Percentiles rank a stretch among this genome's conserved stretches.
Evolutionary conservation across 768 basidiomycete species (phyloP).

Genomic region (Termitomyces sp.): DNA sequence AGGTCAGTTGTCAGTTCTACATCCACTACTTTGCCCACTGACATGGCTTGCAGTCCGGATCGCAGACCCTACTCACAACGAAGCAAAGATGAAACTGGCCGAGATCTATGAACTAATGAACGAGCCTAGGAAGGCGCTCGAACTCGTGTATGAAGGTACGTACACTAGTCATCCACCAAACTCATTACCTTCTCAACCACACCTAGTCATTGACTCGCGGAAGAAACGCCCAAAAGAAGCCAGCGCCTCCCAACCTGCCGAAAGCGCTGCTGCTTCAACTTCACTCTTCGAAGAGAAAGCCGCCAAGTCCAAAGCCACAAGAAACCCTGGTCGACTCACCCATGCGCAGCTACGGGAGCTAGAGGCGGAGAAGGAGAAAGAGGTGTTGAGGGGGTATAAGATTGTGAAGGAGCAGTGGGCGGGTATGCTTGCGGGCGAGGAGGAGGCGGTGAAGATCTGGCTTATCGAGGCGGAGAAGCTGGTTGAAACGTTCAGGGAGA

Average conservation of each 20-base stretch:
- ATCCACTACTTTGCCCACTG: not conserved
- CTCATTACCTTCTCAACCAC: not conserved
- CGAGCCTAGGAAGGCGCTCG: slow-evolving; percentile 76
- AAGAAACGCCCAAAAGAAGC: slow-evolving; percentile 38
- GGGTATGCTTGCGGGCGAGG: slow-evolving; percentile 39
- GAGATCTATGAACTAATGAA: slow-evolving; percentile 85
- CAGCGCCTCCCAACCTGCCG: slow-evolving; percentile 16
- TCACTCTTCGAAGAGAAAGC: slow-evolving; percentile 65
- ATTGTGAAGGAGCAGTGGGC: slow-evolving; percentile 64
- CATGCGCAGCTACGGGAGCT: slow-evolving; percentile 57
- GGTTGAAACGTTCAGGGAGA: slow-evolving; percentile 87
- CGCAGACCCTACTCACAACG: slow-evolving; percentile 71
- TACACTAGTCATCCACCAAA: not conserved
- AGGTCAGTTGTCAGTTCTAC: slow-evolving; percentile 39
- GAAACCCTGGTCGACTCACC: slow-evolving; percentile 46
- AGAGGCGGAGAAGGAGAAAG: slow-evolving; percentile 64
- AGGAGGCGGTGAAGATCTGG: slow-evolving; percentile 67
- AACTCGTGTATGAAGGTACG: slow-evolving; percentile 80
- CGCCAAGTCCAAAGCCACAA: slow-evolving; percentile 17
- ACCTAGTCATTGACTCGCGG: slow-evolving; percentile 56
- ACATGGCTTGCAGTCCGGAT: slow-evolving; percentile 51
- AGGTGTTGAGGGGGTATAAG: slow-evolving; percentile 55
- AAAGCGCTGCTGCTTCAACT: slow-evolving; percentile 21
- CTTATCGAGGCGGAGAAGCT: slow-evolving; percentile 80
- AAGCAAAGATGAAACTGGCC: slow-evolving; percentile 87